Percentiles rank a stretch among this genome's conserved stretches.
Conservation (phyloP, 2,329 filamentous ascomycete species). For the Exserohilum rostratum region DNA sequence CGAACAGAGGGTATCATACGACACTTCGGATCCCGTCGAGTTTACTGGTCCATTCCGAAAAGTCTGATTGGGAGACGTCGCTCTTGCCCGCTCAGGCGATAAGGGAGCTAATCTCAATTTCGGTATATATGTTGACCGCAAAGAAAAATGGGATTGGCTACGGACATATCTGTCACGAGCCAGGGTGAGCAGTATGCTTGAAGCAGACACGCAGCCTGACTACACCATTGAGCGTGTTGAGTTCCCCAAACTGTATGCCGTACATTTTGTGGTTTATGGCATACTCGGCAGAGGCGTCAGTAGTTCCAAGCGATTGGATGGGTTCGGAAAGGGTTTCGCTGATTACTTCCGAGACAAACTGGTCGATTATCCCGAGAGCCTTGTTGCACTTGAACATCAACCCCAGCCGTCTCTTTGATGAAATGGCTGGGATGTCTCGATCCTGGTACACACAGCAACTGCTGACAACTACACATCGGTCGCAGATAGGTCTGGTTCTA, state of each 20-base stretch:
- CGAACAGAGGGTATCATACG: slow-evolving; percentile 29
- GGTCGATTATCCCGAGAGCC: no score
- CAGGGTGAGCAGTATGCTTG: slow-evolving; percentile 36
- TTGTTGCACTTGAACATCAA: no score
- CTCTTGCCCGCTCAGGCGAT: slow-evolving; percentile 52
- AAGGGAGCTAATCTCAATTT: slow-evolving; percentile 47
- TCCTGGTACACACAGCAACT: no score
- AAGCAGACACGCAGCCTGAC: slow-evolving; percentile 29
- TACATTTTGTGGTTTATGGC: slow-evolving; percentile 49
- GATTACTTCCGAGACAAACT: no score
- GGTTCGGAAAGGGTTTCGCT: no score
- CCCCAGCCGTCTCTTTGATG: no score
- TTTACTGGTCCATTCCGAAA: slow-evolving; percentile 32
- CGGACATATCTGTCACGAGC: slow-evolving; percentile 34
- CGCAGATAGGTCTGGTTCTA: no score
- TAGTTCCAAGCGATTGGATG: slow-evolving; percentile 30
- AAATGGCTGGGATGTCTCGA: no score
- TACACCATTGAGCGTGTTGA: slow-evolving; percentile 41
- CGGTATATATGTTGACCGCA: slow-evolving; percentile 44
- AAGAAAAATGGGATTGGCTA: slow-evolving; percentile 41
- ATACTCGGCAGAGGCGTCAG: slow-evolving; percentile 52
- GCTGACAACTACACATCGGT: no score
- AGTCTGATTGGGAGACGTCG: slow-evolving; percentile 50
- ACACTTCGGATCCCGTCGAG: slow-evolving; percentile 42
- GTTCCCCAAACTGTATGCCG: slow-evolving; percentile 37